Base-by-base conservation (phyloP, 139 green algal species). In the Haematococcus lacustris region DNA sequence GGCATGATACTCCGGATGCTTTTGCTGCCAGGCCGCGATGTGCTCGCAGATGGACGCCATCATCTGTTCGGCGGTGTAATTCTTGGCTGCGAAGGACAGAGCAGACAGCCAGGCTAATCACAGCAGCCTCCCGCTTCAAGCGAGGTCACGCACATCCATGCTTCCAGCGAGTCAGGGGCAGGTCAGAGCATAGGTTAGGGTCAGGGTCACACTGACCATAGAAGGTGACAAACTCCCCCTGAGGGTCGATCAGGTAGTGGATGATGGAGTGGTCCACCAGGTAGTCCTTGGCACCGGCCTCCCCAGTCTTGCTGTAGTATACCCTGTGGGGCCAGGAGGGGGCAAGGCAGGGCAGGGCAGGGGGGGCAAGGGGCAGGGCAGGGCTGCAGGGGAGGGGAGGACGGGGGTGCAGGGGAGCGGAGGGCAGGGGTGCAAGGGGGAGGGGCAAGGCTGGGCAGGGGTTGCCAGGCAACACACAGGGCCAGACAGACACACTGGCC, bases 201-300 rank as follows among this genome's bases (percentile, higher is more conserved):
- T 13, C 47, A 13, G 13, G 13, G 47, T 21, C 47, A 57, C 21
- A 70, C 65, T 83, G 76, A 32, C 88, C 90, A 71, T 91, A 97
- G 69, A 98, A 98, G 1, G 89, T 97, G 17, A 97, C 84, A 80
- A 98, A 98, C 32, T 96, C 84, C 41, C 91, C 93, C 7, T 90
- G 73, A 3, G 93, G 93, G 75, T 95, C 77, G 50, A 98, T 71
- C 9, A 98, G 80, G 82, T 98, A 98, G 38, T 90, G 94, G 78
- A 99, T 98, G 86, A 99, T 99, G 76, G 91, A 97, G 78, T 99
- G 95, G 73, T 99, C 95, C 9, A 99, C 88, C 38, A 99, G 81
- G 77, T 99, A 99, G 71, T 98, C 96, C 26, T 59, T 71, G 32
- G 38, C 35, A 64, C 53, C 53, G 2, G 35, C 38, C 6, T 79